A percentile compares a stretch with the other conserved stretches of the same genome.
These are phyloP conservation scores for Paramecium octaurelia DNA, from an alignment of 73 alveolate genomes.

Conservation along the genomic window DNA sequence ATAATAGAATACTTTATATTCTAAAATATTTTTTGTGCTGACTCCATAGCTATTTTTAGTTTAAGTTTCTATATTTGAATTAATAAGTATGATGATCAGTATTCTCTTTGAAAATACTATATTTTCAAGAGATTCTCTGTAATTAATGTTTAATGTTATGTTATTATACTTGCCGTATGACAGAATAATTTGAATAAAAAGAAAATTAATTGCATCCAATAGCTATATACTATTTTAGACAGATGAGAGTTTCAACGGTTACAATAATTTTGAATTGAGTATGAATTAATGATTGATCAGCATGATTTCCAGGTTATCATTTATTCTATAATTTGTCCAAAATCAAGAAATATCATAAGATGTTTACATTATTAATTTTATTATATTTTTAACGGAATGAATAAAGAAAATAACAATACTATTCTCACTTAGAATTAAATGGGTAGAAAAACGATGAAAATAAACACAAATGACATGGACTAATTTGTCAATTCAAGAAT, in stretches of 20 bases:
- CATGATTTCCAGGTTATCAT: not conserved
- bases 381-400: conserved; percentile 25
- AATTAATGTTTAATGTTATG: not conserved
- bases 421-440: not conserved
- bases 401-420: conserved; percentile 2
- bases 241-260: not conserved
- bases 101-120: not conserved
- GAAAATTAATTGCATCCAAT: not conserved
- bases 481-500: conserved; percentile 17
- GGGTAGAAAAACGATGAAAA: not conserved
- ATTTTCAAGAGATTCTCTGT: not conserved
- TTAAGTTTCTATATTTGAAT: not conserved
- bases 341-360: not conserved
- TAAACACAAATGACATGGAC: not conserved
- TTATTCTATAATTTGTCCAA: not conserved
- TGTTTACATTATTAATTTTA: not conserved
- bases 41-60: not conserved
- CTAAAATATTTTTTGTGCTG: not conserved
- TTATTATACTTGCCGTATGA: not conserved
- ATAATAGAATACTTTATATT: not conserved
- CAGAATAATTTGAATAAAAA: not conserved
- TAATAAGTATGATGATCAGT: not conserved
- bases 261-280: not conserved
- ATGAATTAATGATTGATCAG: not conserved
- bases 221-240: not conserved